Evolutionary conservation across 208 protist genomes (phyloP), one percentile per base, ranked within the genome.

Genomic region (Leishmania aethiopica): DNA sequence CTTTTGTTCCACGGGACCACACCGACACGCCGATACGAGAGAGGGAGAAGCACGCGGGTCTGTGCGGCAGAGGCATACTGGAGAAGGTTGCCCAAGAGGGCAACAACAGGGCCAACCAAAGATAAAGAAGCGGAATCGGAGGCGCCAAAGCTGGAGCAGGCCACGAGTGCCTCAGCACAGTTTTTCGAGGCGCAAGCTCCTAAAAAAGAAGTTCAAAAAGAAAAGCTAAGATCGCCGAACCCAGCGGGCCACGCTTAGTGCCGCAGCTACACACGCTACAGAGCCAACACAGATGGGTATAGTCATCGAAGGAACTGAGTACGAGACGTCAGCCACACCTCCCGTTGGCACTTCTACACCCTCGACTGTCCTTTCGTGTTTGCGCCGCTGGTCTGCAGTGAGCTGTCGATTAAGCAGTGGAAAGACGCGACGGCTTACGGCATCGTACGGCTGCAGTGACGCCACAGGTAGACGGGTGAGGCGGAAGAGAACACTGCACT

Each of bases 361-460:
- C 66, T 42, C 13, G 10, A 13, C 37, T 71, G 22, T 2, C 66
- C 32, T 42, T 40, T 71, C 15, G 32, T 62, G 28, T 32, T n/a
- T 62, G 6, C 10, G 28, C 32, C 49, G 51, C 49, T 64, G 35
- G 10, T 7, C 19, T 6, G 73, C n/a, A 37, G 51, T 32, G 0
- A 78, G 57, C 40, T 76, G 55, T 70, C 62, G 32, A 76, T 87
- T 87, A 55, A 87, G 79, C 28, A 81, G 40, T 37, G 84, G 84
- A 19, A 87, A 87, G 60, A 87, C 59, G 4, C 60, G 71, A 8
- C 53, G 32, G 45, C 84, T 87, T 3, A 87, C 53, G 2, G 69
- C n/a, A 45, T 87, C 84, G 40, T 79, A 87, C 35, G 79, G 70
- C 53, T 82, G 79, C 45, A 87, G 28, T 7, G 42, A 78, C 19